Conservation (phyloP, 2,329 filamentous ascomycete genomes). For the Fusarium chuoi region DNA sequence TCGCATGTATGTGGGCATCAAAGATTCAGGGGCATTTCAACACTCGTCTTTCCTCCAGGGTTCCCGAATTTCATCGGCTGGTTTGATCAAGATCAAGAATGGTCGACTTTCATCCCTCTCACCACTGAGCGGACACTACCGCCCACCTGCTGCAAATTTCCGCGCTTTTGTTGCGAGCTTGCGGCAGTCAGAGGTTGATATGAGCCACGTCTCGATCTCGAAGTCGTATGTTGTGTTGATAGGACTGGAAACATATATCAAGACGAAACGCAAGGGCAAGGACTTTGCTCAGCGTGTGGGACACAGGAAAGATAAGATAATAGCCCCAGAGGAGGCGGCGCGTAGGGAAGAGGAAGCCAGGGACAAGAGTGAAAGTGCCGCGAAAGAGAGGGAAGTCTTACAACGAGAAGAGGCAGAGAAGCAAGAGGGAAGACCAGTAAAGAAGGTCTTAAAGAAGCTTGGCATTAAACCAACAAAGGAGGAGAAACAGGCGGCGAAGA, state of each 20-base stretch:
- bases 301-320: slow-evolving; percentile 66
- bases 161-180: slow-evolving; percentile 81
- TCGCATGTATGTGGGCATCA: slow-evolving; percentile 89
- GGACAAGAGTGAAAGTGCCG: slow-evolving; percentile 70
- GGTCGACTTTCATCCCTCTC: slow-evolving; percentile 80
- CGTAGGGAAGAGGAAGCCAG: slow-evolving; percentile 67
- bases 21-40: slow-evolving; percentile 87
- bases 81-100: slow-evolving; percentile 85
- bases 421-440: slow-evolving; percentile 43
- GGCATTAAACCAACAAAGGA: slow-evolving; percentile 47
- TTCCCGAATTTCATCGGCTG: slow-evolving; percentile 76
- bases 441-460: slow-evolving; percentile 55
- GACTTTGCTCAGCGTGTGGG: slow-evolving; percentile 60
- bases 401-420: slow-evolving; percentile 56
- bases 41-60: slow-evolving; percentile 89
- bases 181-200: slow-evolving; percentile 79
- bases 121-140: slow-evolving; percentile 82
- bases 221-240: slow-evolving; percentile 85
- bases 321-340: slow-evolving; percentile 69
- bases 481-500: slow-evolving; percentile 36
- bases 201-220: slow-evolving; percentile 80
- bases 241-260: slow-evolving; percentile 82
- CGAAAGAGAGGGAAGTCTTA: slow-evolving; percentile 60
- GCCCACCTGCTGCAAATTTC: slow-evolving; percentile 85
- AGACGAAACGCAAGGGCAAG: slow-evolving; percentile 74